These are phyloP conservation scores for Physocladia obscura DNA, from an alignment of 192 early-diverging fungal genomes.

Conservation along the genomic window DNA sequence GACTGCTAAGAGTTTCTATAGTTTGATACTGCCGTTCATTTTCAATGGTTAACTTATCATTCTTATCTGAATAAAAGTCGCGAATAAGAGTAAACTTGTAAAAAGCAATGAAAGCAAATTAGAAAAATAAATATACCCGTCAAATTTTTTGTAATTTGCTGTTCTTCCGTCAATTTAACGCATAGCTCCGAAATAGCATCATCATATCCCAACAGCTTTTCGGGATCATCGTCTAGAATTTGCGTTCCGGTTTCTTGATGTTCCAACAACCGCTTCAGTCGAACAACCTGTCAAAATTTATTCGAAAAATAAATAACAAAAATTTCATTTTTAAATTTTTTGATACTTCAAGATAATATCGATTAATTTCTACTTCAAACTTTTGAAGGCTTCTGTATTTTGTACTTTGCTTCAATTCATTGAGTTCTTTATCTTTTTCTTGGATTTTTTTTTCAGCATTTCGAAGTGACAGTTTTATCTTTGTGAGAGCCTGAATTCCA, in stretches of 20 bases:
- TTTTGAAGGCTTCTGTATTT: constrained; percentile 27
- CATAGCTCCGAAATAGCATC: constrained; percentile 27
- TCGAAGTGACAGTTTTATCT: constrained; percentile 11
- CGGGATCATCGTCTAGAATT: constrained; percentile 24
- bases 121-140: not conserved
- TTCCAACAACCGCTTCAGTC: constrained; percentile 25
- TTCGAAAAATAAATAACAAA: not conserved
- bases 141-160: constrained; percentile 8
- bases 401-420: constrained; percentile 25
- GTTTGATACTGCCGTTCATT: not conserved
- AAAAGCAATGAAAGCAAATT: not conserved
- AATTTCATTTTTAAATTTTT: not conserved
- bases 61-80: not conserved
- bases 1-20: not conserved
- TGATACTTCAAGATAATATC: constrained; percentile 27
- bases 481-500: constrained; percentile 23
- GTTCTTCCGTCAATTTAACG: constrained; percentile 9
- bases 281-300: constrained; percentile 8
- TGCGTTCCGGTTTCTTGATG: constrained; percentile 27
- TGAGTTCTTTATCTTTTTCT: constrained; percentile 24
- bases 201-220: constrained; percentile 23
- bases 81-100: not conserved
- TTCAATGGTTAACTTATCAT: not conserved
- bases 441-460: constrained; percentile 21
- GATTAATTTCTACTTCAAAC: constrained; percentile 28